Conservation (phyloP, 2,329 filamentous ascomycete genomes). For the Xylaria digitata region DNA sequence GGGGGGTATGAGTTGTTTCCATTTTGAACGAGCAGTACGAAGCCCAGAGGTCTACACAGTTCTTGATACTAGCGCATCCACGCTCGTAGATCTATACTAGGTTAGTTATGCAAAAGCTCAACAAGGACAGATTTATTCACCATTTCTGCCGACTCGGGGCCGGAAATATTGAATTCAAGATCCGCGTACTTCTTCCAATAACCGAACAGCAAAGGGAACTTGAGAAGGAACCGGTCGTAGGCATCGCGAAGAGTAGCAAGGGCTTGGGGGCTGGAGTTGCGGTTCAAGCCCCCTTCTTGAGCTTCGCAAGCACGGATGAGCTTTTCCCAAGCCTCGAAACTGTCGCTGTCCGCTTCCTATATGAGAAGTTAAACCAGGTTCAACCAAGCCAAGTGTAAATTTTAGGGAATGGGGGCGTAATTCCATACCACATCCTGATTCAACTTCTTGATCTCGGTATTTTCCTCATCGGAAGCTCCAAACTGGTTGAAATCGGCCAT, state of each 20-base stretch:
- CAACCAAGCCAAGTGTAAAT: constrained; percentile 1
- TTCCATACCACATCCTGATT: constrained; percentile 78
- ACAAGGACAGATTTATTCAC: constrained; percentile 57
- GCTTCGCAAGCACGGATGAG: constrained; percentile 84
- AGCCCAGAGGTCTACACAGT: constrained; percentile 96
- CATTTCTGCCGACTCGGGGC: constrained; percentile 97
- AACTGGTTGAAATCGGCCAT: constrained; percentile 80
- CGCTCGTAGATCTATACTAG: constrained; percentile 84
- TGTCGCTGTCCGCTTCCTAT: constrained; percentile 79
- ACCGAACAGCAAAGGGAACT: constrained; percentile 94
- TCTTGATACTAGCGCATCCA: constrained; percentile 90
- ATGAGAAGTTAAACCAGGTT: constrained; percentile 32
- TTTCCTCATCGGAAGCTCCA: constrained; percentile 82
- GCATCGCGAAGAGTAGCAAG: constrained; percentile 87
- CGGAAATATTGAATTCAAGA: constrained; percentile 94
- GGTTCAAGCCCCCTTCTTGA: constrained; percentile 92
- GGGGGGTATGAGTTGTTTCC: constrained; percentile 93
- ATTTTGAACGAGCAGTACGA: constrained; percentile 98
- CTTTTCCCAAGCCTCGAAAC: constrained; percentile 95
- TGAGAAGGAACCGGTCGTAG: constrained; percentile 92
- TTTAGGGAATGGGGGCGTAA: constrained; percentile 11
- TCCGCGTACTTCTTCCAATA: constrained; percentile 99
- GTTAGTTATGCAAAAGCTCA: constrained; percentile 43
- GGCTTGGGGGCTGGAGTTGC: constrained; percentile 94
- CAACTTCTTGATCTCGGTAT: constrained; percentile 82